Base-by-base conservation (phyloP, 2,329 filamentous ascomycete genomes). In the Ophidiomyces ophidiicola region DNA sequence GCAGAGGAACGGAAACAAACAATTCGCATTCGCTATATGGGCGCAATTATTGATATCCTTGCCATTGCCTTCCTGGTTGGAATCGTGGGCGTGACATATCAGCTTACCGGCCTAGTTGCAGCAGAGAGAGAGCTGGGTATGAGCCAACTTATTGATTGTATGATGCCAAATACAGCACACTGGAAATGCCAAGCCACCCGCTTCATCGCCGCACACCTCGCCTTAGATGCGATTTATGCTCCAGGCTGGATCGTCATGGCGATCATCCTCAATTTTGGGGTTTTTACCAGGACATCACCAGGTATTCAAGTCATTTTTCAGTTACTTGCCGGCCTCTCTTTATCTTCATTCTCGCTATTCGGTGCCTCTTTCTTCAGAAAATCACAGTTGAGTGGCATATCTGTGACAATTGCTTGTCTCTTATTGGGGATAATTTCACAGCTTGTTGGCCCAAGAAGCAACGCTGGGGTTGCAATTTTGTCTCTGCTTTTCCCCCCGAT, bases 101-200 rank as follows among this genome's bases (percentile, higher is more conserved):
- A 94, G 52, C 67, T 93, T 41, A 83, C 84, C 0, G 87, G 87
- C 6, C 77, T 87, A 50, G 79, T 93, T 56, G 86, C 87, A 5
- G 76, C 78, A 1, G 87, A 94, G 61, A 70, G 87, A 41, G 87
- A 94, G 63, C 68, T 77, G 11, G 87, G 86, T 42, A 90, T 94
- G 72, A 83, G 83, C 3, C 82, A 86, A 46, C 68, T 94, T 19
- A 76, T 94, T 30, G 87, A 94, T 59, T 80, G 84, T 39, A 94
- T 93, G 84, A 87, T 90, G 69, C 80, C 83, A 0, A 82, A 82
- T 40, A 70, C 71, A 39, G 70, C 70, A 34, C 67, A 74, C 30
- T 92, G 84, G 83, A 70, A 84, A 52, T 77, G 81, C 6, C 83
- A 88, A 60, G 74, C 76, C 15, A 79, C 81, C 1, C 72, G 87